phyloP scores from a whole-genome alignment of 805 yeast genomes.

The Ascoidea tarda region DNA sequence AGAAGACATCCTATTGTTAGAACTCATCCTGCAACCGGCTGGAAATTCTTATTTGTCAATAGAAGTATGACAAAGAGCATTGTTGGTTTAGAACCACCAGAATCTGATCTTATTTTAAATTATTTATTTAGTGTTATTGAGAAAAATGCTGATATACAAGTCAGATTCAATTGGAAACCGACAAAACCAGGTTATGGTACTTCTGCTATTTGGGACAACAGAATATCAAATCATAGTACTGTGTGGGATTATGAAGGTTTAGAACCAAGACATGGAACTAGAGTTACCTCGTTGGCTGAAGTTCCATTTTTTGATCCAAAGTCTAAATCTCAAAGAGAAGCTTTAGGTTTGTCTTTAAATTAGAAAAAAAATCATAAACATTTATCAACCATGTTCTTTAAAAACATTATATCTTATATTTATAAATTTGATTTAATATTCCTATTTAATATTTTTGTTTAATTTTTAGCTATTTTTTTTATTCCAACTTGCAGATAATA shows the following conservation, averaged over 20 bases:
- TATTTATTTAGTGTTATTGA: slow-evolving; percentile 32
- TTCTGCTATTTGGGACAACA: slow-evolving; percentile 47
- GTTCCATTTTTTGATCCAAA: slow-evolving; percentile 34
- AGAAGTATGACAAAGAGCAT: slow-evolving; percentile 35
- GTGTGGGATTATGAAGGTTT: slow-evolving; percentile 32
- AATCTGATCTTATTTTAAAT: slow-evolving; percentile 31
- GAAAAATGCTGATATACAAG: slow-evolving; percentile 39
- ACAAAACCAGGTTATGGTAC: slow-evolving; percentile 29
- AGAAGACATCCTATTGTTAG: slow-evolving; percentile 48
- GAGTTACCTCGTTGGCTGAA: slow-evolving; percentile 41
- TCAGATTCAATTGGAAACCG: slow-evolving; percentile 36
- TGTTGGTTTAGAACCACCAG: slow-evolving; percentile 36
- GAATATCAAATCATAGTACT: slow-evolving; percentile 39
- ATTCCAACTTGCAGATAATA: too few species aligned
- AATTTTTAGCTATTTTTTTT: too few species aligned
- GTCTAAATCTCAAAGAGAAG: slow-evolving; percentile 38
- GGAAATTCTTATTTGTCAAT: slow-evolving; percentile 43
- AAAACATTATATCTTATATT: too few species aligned
- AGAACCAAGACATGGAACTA: slow-evolving; percentile 34
- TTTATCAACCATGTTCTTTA: too few species aligned
- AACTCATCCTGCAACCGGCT: slow-evolving; percentile 53
- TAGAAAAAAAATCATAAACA: too few species aligned
- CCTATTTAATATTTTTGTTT: too few species aligned
- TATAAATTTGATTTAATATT: too few species aligned
- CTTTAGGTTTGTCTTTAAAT: slow-evolving; percentile 22